Percentiles rank a stretch among this genome's conserved stretches.
phyloP scores from a whole-genome alignment of 2,329 filamentous ascomycete genomes.

The Diplodia sapinea region DNA sequence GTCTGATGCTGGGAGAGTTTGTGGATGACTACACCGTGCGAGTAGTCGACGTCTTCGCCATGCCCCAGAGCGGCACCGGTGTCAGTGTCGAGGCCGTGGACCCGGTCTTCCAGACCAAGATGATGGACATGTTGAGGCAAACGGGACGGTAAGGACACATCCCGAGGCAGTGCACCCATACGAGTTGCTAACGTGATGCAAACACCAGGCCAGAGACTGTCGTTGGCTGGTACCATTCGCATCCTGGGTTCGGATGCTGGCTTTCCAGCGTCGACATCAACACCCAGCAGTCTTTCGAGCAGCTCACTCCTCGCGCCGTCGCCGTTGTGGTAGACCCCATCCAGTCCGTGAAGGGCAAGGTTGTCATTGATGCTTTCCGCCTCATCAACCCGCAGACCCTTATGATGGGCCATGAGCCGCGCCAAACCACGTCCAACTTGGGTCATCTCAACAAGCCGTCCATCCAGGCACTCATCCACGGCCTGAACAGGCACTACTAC shows the following conservation, averaged over 20 bases:
- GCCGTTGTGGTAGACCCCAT: constrained; percentile 98
- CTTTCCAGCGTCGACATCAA: constrained; percentile 99
- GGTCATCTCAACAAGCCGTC: constrained; percentile 99
- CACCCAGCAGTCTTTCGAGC: constrained; percentile 99
- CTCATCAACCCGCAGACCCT: constrained; percentile 97
- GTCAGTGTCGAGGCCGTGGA: constrained; percentile 98
- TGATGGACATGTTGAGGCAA: constrained; percentile 99
- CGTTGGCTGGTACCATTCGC: constrained; percentile 99
- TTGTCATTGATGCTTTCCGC: constrained; percentile 98
- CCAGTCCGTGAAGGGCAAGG: constrained; percentile 99
- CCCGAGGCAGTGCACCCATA: neutral
- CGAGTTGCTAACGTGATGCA: constrained; percentile 5
- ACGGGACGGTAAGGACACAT: constrained; percentile 76
- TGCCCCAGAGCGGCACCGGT: constrained; percentile 98
- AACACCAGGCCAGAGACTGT: constrained; percentile 83
- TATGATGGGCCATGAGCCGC: constrained; percentile 96
- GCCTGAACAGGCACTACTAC: constrained; percentile 98
- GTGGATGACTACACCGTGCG: constrained; percentile 99
- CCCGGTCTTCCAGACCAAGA: constrained; percentile 98
- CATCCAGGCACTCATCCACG: constrained; percentile 98
- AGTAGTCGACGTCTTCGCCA: constrained; percentile 98
- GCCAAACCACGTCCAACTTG: constrained; percentile 96
- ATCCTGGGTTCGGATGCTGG: constrained; percentile 99
- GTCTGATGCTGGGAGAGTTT: constrained; percentile 97
- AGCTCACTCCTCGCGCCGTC: constrained; percentile 93